phyloP scores from a whole-genome alignment of 495 filamentous ascomycete genomes.

The Ramalina intermedia region DNA sequence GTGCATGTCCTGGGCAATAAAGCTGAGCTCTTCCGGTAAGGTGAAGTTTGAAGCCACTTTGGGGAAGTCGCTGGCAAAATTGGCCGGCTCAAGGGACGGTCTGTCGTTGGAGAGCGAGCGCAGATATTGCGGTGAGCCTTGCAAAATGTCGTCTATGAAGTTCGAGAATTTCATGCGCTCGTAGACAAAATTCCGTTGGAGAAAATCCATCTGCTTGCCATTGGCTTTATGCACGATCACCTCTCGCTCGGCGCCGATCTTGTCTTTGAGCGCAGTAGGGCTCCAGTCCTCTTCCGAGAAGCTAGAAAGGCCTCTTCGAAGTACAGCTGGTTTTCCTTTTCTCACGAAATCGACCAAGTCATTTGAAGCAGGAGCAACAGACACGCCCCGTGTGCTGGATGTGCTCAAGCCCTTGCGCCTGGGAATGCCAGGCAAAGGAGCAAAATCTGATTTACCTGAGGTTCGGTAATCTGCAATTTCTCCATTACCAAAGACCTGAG shows the following conservation, averaged over 20 bases:
- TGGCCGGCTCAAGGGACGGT: conserved; percentile 52
- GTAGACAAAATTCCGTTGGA: conserved; percentile 70
- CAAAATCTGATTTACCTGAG: too few relatives aligned
- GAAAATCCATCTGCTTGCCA: conserved; percentile 60
- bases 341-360: too few relatives aligned
- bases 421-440: too few relatives aligned
- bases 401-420: too few relatives aligned
- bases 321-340: too few relatives aligned
- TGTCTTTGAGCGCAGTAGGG: conserved; percentile 48
- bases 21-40: conserved; percentile 46
- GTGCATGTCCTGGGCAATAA: conserved; percentile 49
- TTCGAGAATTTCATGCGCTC: conserved; percentile 49
- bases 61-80: conserved; percentile 57
- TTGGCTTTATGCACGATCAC: conserved; percentile 57
- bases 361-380: too few relatives aligned
- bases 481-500: too few relatives aligned
- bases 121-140: conserved; percentile 58
- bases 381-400: too few relatives aligned
- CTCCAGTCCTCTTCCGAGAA: conserved; percentile 35
- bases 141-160: conserved; percentile 47
- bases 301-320: too few relatives aligned
- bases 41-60: conserved; percentile 52
- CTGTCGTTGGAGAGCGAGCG: conserved; percentile 55
- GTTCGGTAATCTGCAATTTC: too few relatives aligned
- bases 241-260: conserved; percentile 50